Base-by-base conservation (phyloP, 73 alveolate species). In the Loxodes magnus region DNA sequence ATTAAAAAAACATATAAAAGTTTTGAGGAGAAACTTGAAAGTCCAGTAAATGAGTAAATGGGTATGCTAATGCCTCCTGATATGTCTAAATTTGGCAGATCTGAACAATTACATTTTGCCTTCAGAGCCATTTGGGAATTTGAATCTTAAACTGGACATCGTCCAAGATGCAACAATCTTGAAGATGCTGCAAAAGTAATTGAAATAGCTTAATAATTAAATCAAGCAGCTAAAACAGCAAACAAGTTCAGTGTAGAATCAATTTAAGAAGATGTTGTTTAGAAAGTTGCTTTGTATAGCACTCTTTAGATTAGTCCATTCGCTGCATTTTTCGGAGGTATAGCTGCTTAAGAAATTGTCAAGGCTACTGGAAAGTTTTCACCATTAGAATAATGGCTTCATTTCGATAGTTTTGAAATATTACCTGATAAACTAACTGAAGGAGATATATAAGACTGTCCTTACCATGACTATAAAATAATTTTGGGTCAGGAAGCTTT, bases 251-350 rank as follows among this genome's bases (percentile, higher is more conserved):
- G 49, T 71, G 43, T 78, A 15, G 84, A 68, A 9, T 23, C 0
- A 54, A 48, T 79, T 17, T 94, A 92, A 19, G 96, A 81, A 50
- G 54, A 74, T 28, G 75, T 90, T 14, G 78, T 88, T 19, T 72
- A 52, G 63, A 77, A 74, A 27, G 81, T 84, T 34, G 78, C 94
- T 4, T 57, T 61, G 37, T 91, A 72, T 72, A 84, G 98, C 2
- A 33, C 69, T 20, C 70, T 90, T 0, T 56, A 73, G 69, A 71
- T 95, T 39, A 69, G 97, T 17, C 99, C 99, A 31, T 74, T 87
- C 63, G 76, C 96, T 2, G 87, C 99, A 19, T 92, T 92, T 84
- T 88, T 95, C 67, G 99, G 99, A 23, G 99, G 99, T 6, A 70
- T 95, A 52, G 84, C 92, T 4, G 90, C 97, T 9, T 96, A 95